These are phyloP conservation scores for Ceratocystis smalleyi DNA, from an alignment of 2,329 filamentous ascomycete species.

Conservation along the genomic window DNA sequence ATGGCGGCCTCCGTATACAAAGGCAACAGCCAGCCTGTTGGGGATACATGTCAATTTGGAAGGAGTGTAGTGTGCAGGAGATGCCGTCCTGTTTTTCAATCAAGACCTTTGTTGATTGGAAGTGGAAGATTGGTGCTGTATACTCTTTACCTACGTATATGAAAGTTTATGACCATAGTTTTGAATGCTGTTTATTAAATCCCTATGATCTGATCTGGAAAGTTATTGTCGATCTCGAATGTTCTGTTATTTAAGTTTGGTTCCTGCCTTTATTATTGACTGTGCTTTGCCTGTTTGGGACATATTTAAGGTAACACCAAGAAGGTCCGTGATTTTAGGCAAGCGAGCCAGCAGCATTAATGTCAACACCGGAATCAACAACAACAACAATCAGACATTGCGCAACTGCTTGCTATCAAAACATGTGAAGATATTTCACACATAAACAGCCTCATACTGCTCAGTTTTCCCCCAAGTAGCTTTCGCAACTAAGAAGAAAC, in stretches of 20 bases:
- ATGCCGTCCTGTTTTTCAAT: no score
- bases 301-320: conserved; percentile 1
- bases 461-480: neutral
- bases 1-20: neutral
- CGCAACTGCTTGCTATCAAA: neutral
- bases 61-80: no score
- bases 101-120: neutral
- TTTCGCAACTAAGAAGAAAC: neutral
- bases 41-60: neutral
- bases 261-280: neutral
- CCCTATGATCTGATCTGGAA: neutral
- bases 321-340: neutral
- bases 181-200: neutral
- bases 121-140: neutral
- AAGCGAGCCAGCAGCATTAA: neutral
- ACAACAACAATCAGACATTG: neutral
- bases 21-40: neutral
- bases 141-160: neutral
- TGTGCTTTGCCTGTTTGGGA: neutral
- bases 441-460: neutral
- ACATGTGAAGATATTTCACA: neutral
- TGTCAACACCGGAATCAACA: neutral
- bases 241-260: neutral
- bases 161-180: neutral
- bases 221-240: neutral